These are phyloP conservation scores for Nothomitra cinnamomea DNA, from an alignment of 2,329 filamentous ascomycete genomes.

Conservation along the genomic window DNA sequence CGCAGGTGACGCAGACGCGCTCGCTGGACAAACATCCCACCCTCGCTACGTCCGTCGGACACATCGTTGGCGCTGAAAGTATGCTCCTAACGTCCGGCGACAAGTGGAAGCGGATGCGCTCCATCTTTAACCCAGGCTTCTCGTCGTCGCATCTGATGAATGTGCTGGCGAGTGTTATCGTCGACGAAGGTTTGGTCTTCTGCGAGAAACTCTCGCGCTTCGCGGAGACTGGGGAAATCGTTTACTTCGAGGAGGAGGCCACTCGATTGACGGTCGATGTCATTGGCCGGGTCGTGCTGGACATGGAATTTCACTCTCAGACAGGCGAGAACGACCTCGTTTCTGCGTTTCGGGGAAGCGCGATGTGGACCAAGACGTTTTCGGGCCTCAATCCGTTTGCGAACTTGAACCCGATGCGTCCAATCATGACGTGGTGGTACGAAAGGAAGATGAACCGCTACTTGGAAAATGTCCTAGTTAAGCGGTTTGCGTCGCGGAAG, in stretches of 20 bases:
- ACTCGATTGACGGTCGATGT: slow-evolving; percentile 26
- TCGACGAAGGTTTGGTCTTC: slow-evolving; percentile 19
- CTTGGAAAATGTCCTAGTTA: slow-evolving; percentile 5
- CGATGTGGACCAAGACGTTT: slow-evolving; percentile 11
- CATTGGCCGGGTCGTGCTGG: slow-evolving; percentile 24
- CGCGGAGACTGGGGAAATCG: slow-evolving; percentile 20
- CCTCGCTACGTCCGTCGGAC: neutral
- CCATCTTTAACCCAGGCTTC: slow-evolving; percentile 24
- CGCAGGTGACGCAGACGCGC: slow-evolving; percentile 21
- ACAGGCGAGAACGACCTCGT: slow-evolving; percentile 20
- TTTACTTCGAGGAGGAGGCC: slow-evolving; percentile 23
- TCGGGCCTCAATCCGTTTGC: slow-evolving; percentile 23
- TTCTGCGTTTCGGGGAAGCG: neutral
- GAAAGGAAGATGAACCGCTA: slow-evolving; percentile 13
- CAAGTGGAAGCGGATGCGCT: slow-evolving; percentile 27
- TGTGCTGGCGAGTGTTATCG: slow-evolving; percentile 17
- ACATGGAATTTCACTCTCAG: slow-evolving; percentile 13
- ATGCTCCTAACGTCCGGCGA: slow-evolving; percentile 12
- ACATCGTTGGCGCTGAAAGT: neutral
- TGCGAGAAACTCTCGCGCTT: slow-evolving; percentile 19
- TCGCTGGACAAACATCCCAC: slow-evolving; percentile 19
- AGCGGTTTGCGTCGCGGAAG: slow-evolving; percentile 3
- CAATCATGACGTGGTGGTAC: slow-evolving; percentile 19
- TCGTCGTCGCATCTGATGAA: slow-evolving; percentile 16
- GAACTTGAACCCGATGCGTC: slow-evolving; percentile 21